Evolutionary conservation across 208 protist genomes (phyloP), one percentile per base, ranked within the genome.

Genomic region (Acanthamoeba healyi): DNA sequence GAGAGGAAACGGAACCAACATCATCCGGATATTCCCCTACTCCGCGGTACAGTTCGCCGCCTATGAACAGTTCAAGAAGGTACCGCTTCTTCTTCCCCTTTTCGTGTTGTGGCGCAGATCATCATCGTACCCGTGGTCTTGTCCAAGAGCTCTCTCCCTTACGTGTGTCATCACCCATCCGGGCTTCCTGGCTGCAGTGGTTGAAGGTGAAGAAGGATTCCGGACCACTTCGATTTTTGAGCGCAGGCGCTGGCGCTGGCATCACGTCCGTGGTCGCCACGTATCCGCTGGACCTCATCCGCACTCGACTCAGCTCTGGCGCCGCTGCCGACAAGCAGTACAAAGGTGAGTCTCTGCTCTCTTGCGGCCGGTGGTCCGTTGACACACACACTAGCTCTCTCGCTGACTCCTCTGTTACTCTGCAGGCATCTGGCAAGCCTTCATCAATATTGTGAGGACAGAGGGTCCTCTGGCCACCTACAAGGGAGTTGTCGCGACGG

Each of bases 1-100:
- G 96, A 98, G 97, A 34, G 98, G 98, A n/a, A 98, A 99, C 95
- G 98, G 98, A n/a, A 98, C 98, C 19, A 99, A 98, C 86, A 98
- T 99, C 97, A 96, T 99, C 72, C 98, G 98, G 46, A 98, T 99
- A 42, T 96, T 99, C 10, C 98, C 98, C 4, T 99, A 99, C 95
- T 97, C 98, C 34, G 98, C 98, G 42, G 98, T 98, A 79, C 98
- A 98, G 84, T 99, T 98, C 95, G 96, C 97, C 42, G 97, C 98
- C 22, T 99, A 98, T 96, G 98, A 99, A 86, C 96, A 97, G 84
- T 99, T 98, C 95, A 97, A 98, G 95, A 93, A 96, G n/a, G 94
- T 98, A 89, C 65, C 63, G 29, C 32, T 72, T 36, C 9, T 72
- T 38, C 24, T 72, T 10, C 7, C 63, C 3, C 7, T 72, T 82